Base-by-base conservation (phyloP, 495 filamentous ascomycete genomes). In the Podospora tetraspora region DNA sequence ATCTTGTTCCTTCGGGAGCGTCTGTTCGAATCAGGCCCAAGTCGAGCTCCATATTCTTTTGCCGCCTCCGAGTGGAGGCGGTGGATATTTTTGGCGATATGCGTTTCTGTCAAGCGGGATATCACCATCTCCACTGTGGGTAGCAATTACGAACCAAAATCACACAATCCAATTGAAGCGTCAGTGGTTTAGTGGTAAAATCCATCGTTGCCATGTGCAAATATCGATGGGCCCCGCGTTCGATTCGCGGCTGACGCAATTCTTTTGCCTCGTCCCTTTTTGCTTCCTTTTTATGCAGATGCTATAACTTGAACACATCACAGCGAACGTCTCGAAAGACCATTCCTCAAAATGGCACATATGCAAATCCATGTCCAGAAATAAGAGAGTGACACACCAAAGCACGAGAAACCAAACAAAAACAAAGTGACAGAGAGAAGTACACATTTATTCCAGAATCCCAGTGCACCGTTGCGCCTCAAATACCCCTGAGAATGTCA, bases 211-310 rank as follows among this genome's bases (percentile, higher is more conserved):
- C 43, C 43, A 52, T 34, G 32, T 34, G 32, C 32, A 34, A 30
- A 12, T 34, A 7, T 82, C 79, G 79, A 82, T 81, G 79, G 79
- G 80, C 80, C 80, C 80, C 79, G 80, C 76, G 80, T 82, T 82
- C 80, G 79, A 80, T 81, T 81, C 79, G 78, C 79, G 78, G 79
- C 78, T 66, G 65, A 37, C 65, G 65, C 65, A 66, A n/a, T 52
- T 52, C 43, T 52, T 52, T 52, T 52, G 43, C 19, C 13, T 43
- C 0, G 0, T 43, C 16, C 43, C 43, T 52, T 52, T 52, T 52
- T 52, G 43, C 43, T 25, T 25, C 25, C 1, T 25, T 25, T 25
- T 25, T 25, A 3, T 3, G 25, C 1, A 25, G 2, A 25, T n/a
- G n/a, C n/a, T n/a, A n/a, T n/a, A n/a, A n/a, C n/a, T n/a, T n/a